Conservation (phyloP, 2,329 filamentous ascomycete genomes). For the Eurotiales sp. region DNA sequence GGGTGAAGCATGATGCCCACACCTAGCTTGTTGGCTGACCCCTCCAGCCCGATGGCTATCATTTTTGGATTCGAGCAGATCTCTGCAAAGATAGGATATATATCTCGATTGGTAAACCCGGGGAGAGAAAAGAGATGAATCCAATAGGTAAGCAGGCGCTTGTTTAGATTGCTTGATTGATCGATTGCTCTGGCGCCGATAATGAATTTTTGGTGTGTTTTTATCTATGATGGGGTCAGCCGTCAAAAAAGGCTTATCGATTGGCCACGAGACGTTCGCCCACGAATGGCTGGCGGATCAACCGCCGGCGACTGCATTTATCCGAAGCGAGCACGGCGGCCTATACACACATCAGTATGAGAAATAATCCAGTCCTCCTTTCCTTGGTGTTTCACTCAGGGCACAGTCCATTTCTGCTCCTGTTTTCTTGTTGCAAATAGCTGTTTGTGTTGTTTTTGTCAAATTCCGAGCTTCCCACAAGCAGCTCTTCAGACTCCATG, state of each 20-base stretch:
- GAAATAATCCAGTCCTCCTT: not conserved
- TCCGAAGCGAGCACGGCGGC: conserved; percentile 20
- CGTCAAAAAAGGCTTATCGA: conserved; percentile 25
- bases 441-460: not conserved
- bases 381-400: not conserved
- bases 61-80: conserved; percentile 31
- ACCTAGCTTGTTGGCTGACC: conserved; percentile 96
- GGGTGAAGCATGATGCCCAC: conserved; percentile 84
- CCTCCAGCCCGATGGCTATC: conserved; percentile 75
- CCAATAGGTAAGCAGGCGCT: too few species aligned
- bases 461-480: not conserved
- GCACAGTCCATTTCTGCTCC: not conserved
- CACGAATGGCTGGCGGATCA: conserved; percentile 7
- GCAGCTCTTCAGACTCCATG: conserved; percentile 24
- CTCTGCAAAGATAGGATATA: not conserved
- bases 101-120: not conserved
- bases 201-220: not conserved
- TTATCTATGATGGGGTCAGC: not conserved
- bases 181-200: not conserved
- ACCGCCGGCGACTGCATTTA: conserved; percentile 15
- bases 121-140: not conserved
- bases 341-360: conserved; percentile 18
- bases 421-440: not conserved
- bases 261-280: conserved; percentile 18
- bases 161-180: too few species aligned